Base-by-base conservation (phyloP, 1,139 yeast species). In the Hemisphaericaspora xylanilytica region DNA sequence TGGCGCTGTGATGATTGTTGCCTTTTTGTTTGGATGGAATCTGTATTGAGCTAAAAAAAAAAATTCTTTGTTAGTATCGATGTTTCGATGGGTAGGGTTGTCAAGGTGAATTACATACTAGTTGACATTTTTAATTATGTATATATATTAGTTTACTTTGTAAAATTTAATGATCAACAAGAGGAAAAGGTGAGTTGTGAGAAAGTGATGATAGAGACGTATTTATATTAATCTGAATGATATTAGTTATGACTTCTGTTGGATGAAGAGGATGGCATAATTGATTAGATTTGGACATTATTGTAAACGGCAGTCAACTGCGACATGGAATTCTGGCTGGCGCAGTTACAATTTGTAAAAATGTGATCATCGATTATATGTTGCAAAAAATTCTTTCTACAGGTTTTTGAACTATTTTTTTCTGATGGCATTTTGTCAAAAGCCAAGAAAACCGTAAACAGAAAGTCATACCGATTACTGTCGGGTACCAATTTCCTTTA, bases 1-100 rank as follows among this genome's bases (percentile, higher is more conserved):
- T 38, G 97, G 96, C 0, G 96, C 96, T 20, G 82, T 72, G 48
- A 89, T 78, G 41, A 89, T 67, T 15, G 87, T 74, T 22, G 80
- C 76, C 44, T 77, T 69, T 50, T 73, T 79, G 33, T 70, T 56
- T 36, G 79, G 72, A 52, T 74, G 75, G 55, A 67, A 78, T 48
- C 78, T 75, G 67, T 72, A 82, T 42, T 55, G 41, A 34, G 60
- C 63, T 56, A 34, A 29, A 28, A 20, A 34, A 17, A 34, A 17
- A 36, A 20, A 8, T 20, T 20, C 5, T 24, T 32, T 16, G 42
- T 42, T 37, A 42, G 39, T 32, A 36, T 14, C 13, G 18, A 25
- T 14, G 35, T 15, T 28, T 15, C n/a, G 31, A 15, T 28, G 31
- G 7, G 17, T 9, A n/a, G n/a, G 7, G 4, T 6, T 15, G 11